Evolutionary conservation across 2,329 filamentous ascomycete genomes (phyloP).

Genomic region (Daldinia sp.): DNA sequence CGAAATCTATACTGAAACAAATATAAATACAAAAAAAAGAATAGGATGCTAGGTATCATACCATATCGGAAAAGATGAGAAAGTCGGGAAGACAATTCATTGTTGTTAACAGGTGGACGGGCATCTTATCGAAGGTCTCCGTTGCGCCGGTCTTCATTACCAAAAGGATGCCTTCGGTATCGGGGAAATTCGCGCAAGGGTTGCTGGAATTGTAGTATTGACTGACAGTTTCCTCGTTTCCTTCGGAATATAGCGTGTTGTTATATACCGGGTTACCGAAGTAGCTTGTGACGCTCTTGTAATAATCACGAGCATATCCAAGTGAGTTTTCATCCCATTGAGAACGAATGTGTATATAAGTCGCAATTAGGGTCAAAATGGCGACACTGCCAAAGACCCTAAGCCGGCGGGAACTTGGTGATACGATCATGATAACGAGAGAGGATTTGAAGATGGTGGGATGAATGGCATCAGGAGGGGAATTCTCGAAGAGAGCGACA

Average conservation of each 20-base stretch:
- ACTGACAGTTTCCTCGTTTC: constrained; percentile 47
- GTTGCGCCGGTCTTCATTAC: constrained; percentile 68
- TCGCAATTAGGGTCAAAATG: constrained; percentile 36
- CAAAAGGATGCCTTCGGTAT: constrained; percentile 56
- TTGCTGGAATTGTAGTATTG: constrained; percentile 49
- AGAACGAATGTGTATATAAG: constrained; percentile 41
- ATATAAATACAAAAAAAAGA: constrained; percentile 31
- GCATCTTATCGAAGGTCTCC: constrained; percentile 62
- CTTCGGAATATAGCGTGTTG: constrained; percentile 51
- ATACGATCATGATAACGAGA: constrained; percentile 41
- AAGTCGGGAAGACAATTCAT: constrained; percentile 63
- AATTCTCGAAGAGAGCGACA: constrained; percentile 5
- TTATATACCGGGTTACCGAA: constrained; percentile 47
- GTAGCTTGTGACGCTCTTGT: constrained; percentile 43
- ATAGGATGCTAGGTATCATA: constrained; percentile 23
- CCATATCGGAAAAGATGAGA: constrained; percentile 65
- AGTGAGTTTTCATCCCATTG: constrained; percentile 41
- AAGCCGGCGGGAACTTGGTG: constrained; percentile 44
- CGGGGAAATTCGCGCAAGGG: constrained; percentile 53
- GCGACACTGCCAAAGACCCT: constrained; percentile 43
- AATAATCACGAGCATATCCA: constrained; percentile 45
- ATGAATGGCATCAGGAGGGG: constrained; percentile 18
- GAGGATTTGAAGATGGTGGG: neutral
- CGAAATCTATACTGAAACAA: neutral
- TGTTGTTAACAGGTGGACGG: constrained; percentile 63